Evolutionary conservation across 1,284 basidiomycete genomes (phyloP).

Genomic region (Ustilago loliicola): DNA sequence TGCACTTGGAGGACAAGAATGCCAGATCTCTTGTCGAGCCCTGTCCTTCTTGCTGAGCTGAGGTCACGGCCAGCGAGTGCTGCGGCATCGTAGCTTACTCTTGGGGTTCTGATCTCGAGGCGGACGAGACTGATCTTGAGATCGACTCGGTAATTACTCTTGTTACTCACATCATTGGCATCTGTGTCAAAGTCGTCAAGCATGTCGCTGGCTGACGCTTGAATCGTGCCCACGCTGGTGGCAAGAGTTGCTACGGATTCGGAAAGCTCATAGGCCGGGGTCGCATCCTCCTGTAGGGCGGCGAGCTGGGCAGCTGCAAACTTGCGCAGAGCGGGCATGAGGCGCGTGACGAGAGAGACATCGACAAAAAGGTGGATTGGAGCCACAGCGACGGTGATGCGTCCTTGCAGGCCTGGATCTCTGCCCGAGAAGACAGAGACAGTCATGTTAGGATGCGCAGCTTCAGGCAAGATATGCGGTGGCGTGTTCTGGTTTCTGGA

Average conservation of each 20-base stretch:
- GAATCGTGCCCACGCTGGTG: constrained; percentile 36
- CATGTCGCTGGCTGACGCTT: constrained; percentile 27
- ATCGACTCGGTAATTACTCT: constrained; percentile 21
- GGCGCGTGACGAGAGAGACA: constrained; percentile 45
- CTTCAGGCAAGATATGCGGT: constrained; percentile 5
- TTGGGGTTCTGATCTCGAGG: constrained; percentile 48
- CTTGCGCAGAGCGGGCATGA: constrained; percentile 44
- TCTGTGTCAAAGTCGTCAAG: constrained; percentile 4
- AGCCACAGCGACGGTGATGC: constrained; percentile 19
- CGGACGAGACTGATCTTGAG: constrained; percentile 36
- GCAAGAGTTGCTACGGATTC: constrained; percentile 45
- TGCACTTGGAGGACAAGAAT: constrained; percentile 50
- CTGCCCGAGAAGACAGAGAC: background rate
- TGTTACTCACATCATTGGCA: background rate
- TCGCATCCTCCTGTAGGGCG: constrained; percentile 8
- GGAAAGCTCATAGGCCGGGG: constrained; percentile 10
- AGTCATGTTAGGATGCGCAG: background rate
- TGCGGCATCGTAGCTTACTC: constrained; percentile 24
- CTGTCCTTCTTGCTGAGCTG: constrained; percentile 14
- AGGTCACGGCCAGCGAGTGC: constrained; percentile 28
- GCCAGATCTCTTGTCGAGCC: constrained; percentile 46
- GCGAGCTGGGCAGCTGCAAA: constrained; percentile 28
- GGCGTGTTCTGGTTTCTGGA: constrained; percentile 4
- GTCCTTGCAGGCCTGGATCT: constrained; percentile 5
- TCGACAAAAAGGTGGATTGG: constrained; percentile 58